phyloP scores from a whole-genome alignment of 352 stramenopile genomes.

The Elongisporangium anandrum region DNA sequence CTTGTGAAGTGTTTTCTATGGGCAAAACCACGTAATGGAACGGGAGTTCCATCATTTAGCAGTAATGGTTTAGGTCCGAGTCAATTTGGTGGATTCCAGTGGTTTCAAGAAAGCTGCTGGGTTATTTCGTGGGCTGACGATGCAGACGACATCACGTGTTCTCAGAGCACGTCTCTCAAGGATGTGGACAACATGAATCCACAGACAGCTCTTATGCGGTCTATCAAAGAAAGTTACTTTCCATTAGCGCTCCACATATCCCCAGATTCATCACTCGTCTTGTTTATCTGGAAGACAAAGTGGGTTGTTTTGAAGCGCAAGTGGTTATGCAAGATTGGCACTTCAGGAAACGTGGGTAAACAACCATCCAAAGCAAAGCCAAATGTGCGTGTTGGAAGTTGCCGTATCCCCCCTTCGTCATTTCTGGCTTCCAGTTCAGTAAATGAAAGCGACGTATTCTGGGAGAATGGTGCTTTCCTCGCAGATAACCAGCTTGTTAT shows the following conservation, averaged over 20 bases:
- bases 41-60: constrained; percentile 7
- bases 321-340: constrained; percentile 60
- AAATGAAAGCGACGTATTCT: constrained; percentile 17
- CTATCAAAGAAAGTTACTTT: constrained; percentile 79
- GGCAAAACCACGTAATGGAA: constrained; percentile 51
- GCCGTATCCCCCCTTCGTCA: constrained; percentile 31
- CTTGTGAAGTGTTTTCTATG: constrained; percentile 80
- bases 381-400: constrained; percentile 43
- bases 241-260: constrained; percentile 54
- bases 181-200: constrained; percentile 83
- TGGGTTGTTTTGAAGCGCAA: constrained; percentile 76
- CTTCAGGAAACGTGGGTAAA: constrained; percentile 7
- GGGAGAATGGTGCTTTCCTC: constrained; percentile 67
- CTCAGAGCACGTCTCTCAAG: constrained; percentile 74
- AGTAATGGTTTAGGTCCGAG: constrained; percentile 8
- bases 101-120: constrained; percentile 78
- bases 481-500: constrained; percentile 53
- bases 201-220: constrained; percentile 74
- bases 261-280: constrained; percentile 45
- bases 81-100: constrained; percentile 33
- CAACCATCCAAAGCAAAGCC: constrained; percentile 21
- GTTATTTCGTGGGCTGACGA: constrained; percentile 83
- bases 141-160: constrained; percentile 81
- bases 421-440: constrained; percentile 10
- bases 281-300: constrained; percentile 77